phyloP scores from a whole-genome alignment of 306 rosid genomes.

The Carpinus fangiana region DNA sequence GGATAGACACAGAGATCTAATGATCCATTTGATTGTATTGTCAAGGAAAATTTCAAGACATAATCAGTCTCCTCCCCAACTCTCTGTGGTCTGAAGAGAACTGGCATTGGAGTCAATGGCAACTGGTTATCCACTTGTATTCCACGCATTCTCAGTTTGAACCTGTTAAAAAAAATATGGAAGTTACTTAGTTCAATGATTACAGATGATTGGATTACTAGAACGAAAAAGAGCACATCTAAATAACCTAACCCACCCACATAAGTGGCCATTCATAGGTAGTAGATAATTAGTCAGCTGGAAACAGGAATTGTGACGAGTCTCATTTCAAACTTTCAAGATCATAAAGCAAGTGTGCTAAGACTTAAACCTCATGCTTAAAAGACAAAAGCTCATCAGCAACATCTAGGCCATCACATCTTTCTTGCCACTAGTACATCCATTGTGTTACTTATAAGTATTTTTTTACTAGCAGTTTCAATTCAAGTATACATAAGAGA shows the following conservation, averaged over 20 bases:
- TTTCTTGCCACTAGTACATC: background rate
- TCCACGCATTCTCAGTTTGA: conserved; percentile 83
- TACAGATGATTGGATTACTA: conserved; percentile 15
- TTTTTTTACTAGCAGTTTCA: background rate
- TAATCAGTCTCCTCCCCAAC: conserved; percentile 69
- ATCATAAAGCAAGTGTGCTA: background rate
- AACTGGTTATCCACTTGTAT: conserved; percentile 93
- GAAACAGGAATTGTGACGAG: conserved; percentile 9
- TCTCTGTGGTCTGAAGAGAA: conserved; percentile 92
- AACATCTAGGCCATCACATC: conserved; percentile 1
- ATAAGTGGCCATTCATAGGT: conserved; percentile 7
- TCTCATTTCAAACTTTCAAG: background rate
- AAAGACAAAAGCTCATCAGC: background rate
- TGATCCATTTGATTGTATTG: conserved; percentile 87
- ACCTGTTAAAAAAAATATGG: conserved; percentile 47
- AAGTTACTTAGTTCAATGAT: conserved; percentile 28
- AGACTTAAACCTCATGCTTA: no score
- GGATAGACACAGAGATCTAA: conserved; percentile 90
- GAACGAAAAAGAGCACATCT: conserved; percentile 2
- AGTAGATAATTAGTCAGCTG: conserved; percentile 11
- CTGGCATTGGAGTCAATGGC: conserved; percentile 95
- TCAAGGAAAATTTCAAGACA: conserved; percentile 82
- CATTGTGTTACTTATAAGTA: background rate
- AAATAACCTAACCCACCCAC: conserved; percentile 21
- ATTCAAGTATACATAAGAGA: background rate